These are phyloP conservation scores for Sicyos baderoa DNA, from an alignment of 306 rosid species.

Conservation along the genomic window DNA sequence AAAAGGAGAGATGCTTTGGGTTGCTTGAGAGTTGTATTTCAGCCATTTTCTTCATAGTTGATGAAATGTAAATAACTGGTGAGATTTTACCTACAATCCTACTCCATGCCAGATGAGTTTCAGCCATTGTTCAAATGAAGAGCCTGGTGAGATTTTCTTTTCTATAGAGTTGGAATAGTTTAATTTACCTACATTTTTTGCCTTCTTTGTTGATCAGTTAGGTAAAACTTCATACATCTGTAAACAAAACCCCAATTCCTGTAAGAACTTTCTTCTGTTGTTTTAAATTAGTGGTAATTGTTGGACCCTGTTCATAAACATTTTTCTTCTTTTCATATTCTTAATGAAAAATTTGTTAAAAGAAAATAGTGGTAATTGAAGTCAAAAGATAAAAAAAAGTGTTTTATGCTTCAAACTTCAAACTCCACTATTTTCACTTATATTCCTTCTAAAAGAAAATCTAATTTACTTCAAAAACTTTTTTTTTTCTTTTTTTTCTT, in stretches of 20 bases:
- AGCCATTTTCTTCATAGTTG: conserved; percentile 15
- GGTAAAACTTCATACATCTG: not conserved
- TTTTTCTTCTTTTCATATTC: no score
- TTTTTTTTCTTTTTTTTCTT: no score
- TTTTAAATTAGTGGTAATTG: not conserved
- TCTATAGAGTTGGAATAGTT: not conserved
- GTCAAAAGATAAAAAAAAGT: not conserved
- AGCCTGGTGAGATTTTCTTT: not conserved
- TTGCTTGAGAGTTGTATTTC: conserved; percentile 4
- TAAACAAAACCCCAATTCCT: not conserved
- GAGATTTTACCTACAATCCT: not conserved
- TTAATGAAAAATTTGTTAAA: no score
- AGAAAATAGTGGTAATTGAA: not conserved
- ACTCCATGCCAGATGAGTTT: not conserved
- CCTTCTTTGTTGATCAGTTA: not conserved
- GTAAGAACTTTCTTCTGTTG: not conserved
- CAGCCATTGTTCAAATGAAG: not conserved
- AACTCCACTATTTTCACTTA: not conserved
- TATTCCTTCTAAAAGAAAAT: not conserved
- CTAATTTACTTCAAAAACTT: not conserved
- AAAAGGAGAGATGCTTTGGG: not conserved
- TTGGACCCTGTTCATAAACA: no score
- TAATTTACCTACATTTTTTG: not conserved
- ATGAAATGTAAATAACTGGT: conserved; percentile 19
- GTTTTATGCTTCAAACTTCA: not conserved